These are phyloP conservation scores for Populus pruinosa DNA, from an alignment of 345 rosid species.

Conservation along the genomic window DNA sequence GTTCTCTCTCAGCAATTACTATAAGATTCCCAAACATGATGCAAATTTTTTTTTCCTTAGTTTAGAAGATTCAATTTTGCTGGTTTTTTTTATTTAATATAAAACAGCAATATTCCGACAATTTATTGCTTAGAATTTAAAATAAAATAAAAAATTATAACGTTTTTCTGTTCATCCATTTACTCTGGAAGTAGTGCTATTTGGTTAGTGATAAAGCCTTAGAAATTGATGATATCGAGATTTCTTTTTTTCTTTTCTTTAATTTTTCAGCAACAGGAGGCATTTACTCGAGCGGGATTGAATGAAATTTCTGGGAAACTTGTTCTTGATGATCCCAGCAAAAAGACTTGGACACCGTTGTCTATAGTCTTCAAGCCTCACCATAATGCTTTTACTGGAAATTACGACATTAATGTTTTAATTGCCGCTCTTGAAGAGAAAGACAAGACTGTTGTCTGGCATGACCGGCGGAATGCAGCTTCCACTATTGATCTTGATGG, in stretches of 20 bases:
- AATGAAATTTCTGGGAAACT: slow-evolving; percentile 62
- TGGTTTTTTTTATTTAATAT: too few species aligned
- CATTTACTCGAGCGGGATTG: slow-evolving; percentile 59
- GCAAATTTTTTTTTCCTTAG: too few species aligned
- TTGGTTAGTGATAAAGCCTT: neutral
- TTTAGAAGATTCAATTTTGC: too few species aligned
- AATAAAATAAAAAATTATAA: too few species aligned
- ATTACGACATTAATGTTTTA: slow-evolving; percentile 81
- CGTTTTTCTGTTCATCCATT: neutral
- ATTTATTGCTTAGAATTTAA: too few species aligned
- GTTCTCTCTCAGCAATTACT: too few species aligned
- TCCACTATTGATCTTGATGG: slow-evolving; percentile 54
- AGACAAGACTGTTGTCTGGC: slow-evolving; percentile 71
- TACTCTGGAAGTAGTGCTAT: too few species aligned
- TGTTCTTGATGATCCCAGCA: slow-evolving; percentile 51
- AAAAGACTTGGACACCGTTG: slow-evolving; percentile 62
- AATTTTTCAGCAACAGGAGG: slow-evolving; percentile 51
- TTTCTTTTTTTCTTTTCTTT: neutral
- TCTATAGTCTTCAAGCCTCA: slow-evolving; percentile 75
- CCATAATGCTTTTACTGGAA: slow-evolving; percentile 72
- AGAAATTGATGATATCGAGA: neutral
- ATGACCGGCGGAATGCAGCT: slow-evolving; percentile 63
- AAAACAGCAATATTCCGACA: too few species aligned
- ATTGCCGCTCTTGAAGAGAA: slow-evolving; percentile 65
- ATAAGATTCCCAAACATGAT: too few species aligned